Base-by-base conservation (phyloP, 2,329 filamentous ascomycete species). In the Monosporascus sp. region DNA sequence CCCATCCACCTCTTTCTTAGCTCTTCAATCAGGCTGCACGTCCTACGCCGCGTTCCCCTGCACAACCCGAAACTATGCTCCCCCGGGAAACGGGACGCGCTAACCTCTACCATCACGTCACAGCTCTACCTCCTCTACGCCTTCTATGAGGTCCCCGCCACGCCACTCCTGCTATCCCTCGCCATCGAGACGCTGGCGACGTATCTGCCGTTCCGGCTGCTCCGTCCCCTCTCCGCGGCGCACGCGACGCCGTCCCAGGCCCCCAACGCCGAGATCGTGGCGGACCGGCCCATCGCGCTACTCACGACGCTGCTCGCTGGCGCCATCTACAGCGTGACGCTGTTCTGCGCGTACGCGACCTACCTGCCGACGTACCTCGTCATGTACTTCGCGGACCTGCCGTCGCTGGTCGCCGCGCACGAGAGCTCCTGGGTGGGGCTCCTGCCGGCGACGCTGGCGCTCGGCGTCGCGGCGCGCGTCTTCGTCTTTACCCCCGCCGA, bases 401-500 rank as follows among this genome's bases (percentile, higher is more conserved):
- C 81, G 7, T 87, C 84, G 31, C 76, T 97, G 48, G 79, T 82
- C 57, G 77, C 80, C 14, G 88, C 85, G 3, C 84, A 93, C 67
- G 74, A 79, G 22, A 81, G 86, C 11, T 81, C 80, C 1, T 81
- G 84, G 38, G 69, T 80, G 41, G 77, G 80, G 8, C 77, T 89
- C 48, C 70, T 91, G 3, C 84, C 86, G 1, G 78, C 79, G 44
- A 76, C 77, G 7, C 58, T 80, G 3, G 63, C 77, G 2, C 77
- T 89, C 19, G 92, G 91, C 3, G 75, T 84, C 56, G 88, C 89
- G 1, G 85, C 87, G 5, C 84, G 84, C 56, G 80, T 81, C 46
- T 93, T 95, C 68, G 82, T 97, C 60, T 95, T 96, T 68, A 81
- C 83, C 40, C 85, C 87, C 2, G 80, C 83, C 22, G 80, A 82